Percentiles rank a stretch among this genome's conserved stretches.
phyloP scores from a whole-genome alignment of 306 rosid genomes.

The Hylodesmum podocarpum region DNA sequence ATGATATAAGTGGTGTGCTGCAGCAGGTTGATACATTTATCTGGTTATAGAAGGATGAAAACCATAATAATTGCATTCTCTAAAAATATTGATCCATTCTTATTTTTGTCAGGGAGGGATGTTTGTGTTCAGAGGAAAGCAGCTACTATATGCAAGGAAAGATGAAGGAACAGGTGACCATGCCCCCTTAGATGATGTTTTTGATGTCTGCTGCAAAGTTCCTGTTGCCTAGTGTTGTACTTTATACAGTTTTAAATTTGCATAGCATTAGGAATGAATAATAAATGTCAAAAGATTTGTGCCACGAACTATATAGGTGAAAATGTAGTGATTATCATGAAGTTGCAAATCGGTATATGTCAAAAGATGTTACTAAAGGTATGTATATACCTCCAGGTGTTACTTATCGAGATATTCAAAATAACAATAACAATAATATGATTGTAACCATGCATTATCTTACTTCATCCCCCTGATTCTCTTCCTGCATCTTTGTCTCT shows the following conservation, averaged over 20 bases:
- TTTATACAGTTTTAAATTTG: neutral
- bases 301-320: no score
- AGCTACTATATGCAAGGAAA: constrained; percentile 78
- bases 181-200: constrained; percentile 74
- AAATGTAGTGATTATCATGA: neutral
- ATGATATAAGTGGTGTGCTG: constrained; percentile 68
- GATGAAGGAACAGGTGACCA: constrained; percentile 96
- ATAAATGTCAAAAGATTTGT: neutral
- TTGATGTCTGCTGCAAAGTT: constrained; percentile 56
- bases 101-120: constrained; percentile 70
- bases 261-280: neutral
- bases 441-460: no score
- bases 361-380: neutral
- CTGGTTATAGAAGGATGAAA: constrained; percentile 4
- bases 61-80: neutral
- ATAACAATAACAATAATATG: neutral
- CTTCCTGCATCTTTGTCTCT: no score
- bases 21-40: constrained; percentile 60
- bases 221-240: constrained; percentile 37
- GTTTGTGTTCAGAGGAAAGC: constrained; percentile 78
- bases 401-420: neutral
- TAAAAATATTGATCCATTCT: neutral
- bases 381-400: neutral
- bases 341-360: neutral
- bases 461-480: no score